These are phyloP conservation scores for Cytidiella melzeri DNA, from an alignment of 768 basidiomycete genomes.

Conservation along the genomic window DNA sequence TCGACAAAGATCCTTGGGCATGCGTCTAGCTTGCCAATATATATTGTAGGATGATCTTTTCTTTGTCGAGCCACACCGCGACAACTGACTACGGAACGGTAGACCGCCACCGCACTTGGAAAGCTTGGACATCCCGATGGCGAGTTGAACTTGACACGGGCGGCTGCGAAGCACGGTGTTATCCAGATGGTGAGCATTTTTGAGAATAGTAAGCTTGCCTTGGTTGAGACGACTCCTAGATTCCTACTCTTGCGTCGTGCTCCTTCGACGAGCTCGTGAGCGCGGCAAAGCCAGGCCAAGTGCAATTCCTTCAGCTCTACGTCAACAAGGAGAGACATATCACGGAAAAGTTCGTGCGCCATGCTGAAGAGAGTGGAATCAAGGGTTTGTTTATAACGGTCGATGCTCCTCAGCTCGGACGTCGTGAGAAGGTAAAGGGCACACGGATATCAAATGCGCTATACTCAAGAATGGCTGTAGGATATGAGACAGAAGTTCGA, in stretches of 20 bases:
- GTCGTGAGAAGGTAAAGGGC: constrained; percentile 67
- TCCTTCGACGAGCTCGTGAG: constrained; percentile 96
- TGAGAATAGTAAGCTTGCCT: neutral
- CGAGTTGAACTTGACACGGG: constrained; percentile 84
- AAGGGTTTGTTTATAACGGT: constrained; percentile 96
- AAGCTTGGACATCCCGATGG: constrained; percentile 97
- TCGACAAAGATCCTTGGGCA: constrained; percentile 79
- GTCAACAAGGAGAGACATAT: constrained; percentile 87
- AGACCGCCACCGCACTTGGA: constrained; percentile 80
- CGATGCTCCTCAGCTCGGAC: constrained; percentile 93
- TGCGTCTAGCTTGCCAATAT: constrained; percentile 70
- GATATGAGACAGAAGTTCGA: constrained; percentile 96
- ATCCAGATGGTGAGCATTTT: constrained; percentile 58
- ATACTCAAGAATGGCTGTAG: no score
- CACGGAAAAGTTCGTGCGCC: constrained; percentile 81
- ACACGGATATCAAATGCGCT: constrained; percentile 6
- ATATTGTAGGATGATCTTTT: constrained; percentile 36
- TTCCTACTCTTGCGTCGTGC: constrained; percentile 92
- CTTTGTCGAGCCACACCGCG: no score
- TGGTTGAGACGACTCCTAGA: constrained; percentile 39
- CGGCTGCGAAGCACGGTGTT: constrained; percentile 72
- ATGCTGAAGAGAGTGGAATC: constrained; percentile 86
- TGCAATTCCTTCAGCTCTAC: constrained; percentile 87
- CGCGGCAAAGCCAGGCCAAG: constrained; percentile 65
- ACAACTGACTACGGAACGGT: neutral